Percentiles rank a stretch among this genome's conserved stretches.
These are phyloP conservation scores for Apium graveolens DNA, from an alignment of 129 eudicot genomes.

Conservation along the genomic window DNA sequence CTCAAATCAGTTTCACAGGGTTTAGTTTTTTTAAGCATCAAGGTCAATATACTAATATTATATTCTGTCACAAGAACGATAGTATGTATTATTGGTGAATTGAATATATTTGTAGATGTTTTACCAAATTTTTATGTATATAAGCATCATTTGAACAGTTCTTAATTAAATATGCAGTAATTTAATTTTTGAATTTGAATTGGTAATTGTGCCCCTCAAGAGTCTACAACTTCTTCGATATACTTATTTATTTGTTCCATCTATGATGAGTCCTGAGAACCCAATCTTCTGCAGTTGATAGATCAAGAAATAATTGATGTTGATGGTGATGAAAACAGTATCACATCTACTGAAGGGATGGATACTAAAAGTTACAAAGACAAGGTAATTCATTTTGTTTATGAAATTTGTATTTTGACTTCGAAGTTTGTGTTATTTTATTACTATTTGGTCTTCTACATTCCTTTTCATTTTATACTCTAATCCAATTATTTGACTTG, in stretches of 20 bases:
- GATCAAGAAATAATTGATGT: constrained; percentile 59
- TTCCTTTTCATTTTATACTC: neutral
- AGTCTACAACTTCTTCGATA: neutral
- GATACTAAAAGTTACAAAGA: constrained; percentile 27
- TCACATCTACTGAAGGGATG: constrained; percentile 26
- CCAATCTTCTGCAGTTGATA: constrained; percentile 28
- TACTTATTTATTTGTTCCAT: neutral
- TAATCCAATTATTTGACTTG: neutral
- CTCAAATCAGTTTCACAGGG: neutral
- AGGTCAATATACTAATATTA: neutral
- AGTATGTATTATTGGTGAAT: neutral
- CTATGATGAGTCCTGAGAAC: neutral
- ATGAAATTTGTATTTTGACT: neutral
- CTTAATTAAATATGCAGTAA: neutral
- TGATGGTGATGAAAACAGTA: constrained; percentile 69
- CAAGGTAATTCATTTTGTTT: constrained; percentile 24
- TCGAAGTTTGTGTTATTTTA: neutral
- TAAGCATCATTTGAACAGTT: neutral
- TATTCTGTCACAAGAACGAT: neutral
- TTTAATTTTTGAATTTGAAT: neutral
- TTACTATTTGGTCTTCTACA: neutral
- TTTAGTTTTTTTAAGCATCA: neutral
- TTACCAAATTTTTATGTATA: neutral
- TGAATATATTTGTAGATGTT: neutral
- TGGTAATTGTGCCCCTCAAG: neutral